Base-by-base conservation (phyloP, 75 land plant genomes). In the Pseudotsuga menziesii region DNA sequence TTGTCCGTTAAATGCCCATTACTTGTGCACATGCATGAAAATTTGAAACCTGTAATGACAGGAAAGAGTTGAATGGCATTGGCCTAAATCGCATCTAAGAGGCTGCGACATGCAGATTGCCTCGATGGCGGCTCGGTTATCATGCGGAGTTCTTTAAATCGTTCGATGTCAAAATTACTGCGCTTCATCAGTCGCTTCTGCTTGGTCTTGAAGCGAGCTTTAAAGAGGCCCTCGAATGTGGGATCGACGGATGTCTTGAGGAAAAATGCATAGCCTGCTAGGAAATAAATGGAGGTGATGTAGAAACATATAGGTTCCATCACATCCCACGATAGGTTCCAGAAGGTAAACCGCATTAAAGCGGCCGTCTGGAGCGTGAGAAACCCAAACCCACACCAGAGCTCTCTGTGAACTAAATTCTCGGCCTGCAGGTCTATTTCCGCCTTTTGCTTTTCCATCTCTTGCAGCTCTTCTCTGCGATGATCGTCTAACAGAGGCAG, bases 281-380 rank as follows among this genome's bases (percentile, higher is more conserved):
- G 83, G 64, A 91, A 78, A 76, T 85, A 88, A 57, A 78, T 29
- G 0, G 87, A 86, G 36, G 93, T 80, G 35, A 83, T 76, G 73
- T 82, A 95, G 86, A 91, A 94, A 77, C 94, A 88, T 19, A 92
- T 82, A 59, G 98, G 98, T 83, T 94, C 98, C 93, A 92, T 94
- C 7, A 94, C 89, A 75, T 94, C 98, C 96, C 98, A 94, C 4
- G 87, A 87, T 8, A 94, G 79, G 54, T 95, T 97, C 98, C 98
- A 95, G 67, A 91, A 95, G 4, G 98, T 95, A 16, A 95, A 89
- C 81, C 98, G 81, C 86, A 93, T 86, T 80, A 91, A 89, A 35
- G 81, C 80, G 57, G 75, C 62, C 20, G 91, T 84, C 62, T 90
- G 91, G 59, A 80, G 56, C 44, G 74, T 58, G 11, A 91, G 22